phyloP scores from a whole-genome alignment of 306 rosid species.

The Luffa aegyptiaca region DNA sequence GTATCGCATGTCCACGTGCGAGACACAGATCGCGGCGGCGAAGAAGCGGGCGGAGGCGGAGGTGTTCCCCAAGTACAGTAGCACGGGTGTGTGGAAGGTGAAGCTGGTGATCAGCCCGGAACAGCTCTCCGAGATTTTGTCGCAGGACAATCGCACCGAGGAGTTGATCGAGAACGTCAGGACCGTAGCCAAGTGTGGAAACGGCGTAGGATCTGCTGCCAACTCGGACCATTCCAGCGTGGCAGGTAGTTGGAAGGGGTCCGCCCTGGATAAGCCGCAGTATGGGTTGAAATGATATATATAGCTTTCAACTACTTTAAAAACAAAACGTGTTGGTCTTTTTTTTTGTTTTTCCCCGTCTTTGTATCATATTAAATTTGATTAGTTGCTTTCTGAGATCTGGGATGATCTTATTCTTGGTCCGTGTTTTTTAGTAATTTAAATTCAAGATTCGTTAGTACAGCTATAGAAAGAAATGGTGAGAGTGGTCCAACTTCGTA shows the following conservation, averaged over 20 bases:
- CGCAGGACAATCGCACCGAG: constrained; percentile 54
- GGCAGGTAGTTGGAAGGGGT: constrained; percentile 8
- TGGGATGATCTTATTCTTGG: background rate
- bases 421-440: background rate
- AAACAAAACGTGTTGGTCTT: background rate
- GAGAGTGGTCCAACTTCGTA: background rate
- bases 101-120: constrained; percentile 65
- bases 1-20: constrained; percentile 51
- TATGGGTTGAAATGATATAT: background rate
- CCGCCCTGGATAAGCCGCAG: background rate
- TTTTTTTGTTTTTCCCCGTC: background rate
- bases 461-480: background rate
- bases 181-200: constrained; percentile 73
- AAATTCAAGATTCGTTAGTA: background rate
- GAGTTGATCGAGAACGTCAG: constrained; percentile 67
- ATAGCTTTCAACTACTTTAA: too few relatives aligned
- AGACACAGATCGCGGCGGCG: constrained; percentile 1
- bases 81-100: constrained; percentile 72
- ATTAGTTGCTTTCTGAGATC: background rate
- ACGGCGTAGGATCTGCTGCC: constrained; percentile 26
- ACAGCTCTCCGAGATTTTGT: constrained; percentile 65
- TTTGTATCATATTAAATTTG: background rate
- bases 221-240: constrained; percentile 66
- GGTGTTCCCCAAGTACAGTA: constrained; percentile 48
- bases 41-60: constrained; percentile 35